These are phyloP conservation scores for Talaromyces proteolyticus DNA, from an alignment of 495 filamentous ascomycete species.

Conservation along the genomic window DNA sequence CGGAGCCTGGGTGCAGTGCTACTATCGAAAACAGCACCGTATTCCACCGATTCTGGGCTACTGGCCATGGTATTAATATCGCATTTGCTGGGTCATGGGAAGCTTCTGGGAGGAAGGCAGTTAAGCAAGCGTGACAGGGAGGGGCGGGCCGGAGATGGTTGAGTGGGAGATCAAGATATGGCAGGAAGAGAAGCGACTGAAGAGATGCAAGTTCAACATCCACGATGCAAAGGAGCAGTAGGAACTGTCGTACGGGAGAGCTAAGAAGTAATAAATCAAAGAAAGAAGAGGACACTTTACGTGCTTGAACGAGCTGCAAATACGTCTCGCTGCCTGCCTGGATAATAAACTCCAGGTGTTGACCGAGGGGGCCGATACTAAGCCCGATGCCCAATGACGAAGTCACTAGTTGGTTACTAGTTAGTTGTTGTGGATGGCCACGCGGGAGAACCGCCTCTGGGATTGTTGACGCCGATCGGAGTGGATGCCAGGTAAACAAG, in stretches of 20 bases:
- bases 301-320: neutral
- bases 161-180: no score
- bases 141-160: neutral
- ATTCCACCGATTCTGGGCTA: conserved; percentile 26
- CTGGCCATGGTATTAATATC: conserved; percentile 29
- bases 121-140: neutral
- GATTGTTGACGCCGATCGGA: neutral
- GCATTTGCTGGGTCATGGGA: neutral
- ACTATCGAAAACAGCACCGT: conserved; percentile 11
- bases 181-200: no score
- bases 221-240: neutral
- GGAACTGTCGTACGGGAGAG: no score
- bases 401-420: no score
- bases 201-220: no score
- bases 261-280: neutral
- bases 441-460: neutral
- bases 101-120: neutral
- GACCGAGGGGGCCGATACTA: neutral
- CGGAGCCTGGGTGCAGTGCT: conserved; percentile 25
- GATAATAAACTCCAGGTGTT: neutral
- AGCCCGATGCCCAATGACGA: neutral
- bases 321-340: neutral
- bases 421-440: neutral
- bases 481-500: no score
- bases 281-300: neutral